These are phyloP conservation scores for Phalaenopsis hybrid DNA, from an alignment of 116 monocot genomes.

Conservation along the genomic window DNA sequence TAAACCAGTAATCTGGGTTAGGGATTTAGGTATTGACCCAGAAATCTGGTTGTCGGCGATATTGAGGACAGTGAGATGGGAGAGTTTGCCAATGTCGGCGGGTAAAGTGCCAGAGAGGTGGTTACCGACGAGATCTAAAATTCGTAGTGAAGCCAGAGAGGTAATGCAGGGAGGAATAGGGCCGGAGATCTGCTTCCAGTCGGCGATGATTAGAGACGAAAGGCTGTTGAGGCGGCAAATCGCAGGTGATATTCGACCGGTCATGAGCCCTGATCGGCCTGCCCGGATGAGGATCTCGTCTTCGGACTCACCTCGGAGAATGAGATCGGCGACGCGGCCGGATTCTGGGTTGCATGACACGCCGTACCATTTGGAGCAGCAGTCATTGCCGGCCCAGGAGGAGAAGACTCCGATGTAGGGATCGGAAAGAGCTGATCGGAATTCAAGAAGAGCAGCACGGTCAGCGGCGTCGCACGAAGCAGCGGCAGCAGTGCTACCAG, in stretches of 20 bases:
- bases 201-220: constrained; percentile 64
- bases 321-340: constrained; percentile 58
- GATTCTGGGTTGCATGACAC: constrained; percentile 68
- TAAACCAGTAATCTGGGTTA: constrained; percentile 35
- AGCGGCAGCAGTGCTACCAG: constrained; percentile 9
- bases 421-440: constrained; percentile 53
- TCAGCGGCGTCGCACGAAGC: constrained; percentile 42
- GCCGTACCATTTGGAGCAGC: constrained; percentile 78
- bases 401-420: constrained; percentile 63
- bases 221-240: constrained; percentile 65
- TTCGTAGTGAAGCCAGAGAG: constrained; percentile 48
- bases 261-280: constrained; percentile 47
- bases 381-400: constrained; percentile 67
- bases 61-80: constrained; percentile 57
- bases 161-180: constrained; percentile 66
- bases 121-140: constrained; percentile 76
- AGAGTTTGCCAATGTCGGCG: constrained; percentile 36
- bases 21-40: constrained; percentile 43
- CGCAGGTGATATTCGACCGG: constrained; percentile 47
- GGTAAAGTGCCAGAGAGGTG: constrained; percentile 59
- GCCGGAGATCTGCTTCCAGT: constrained; percentile 80
- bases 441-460: constrained; percentile 45
- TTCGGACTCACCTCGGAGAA: constrained; percentile 81
- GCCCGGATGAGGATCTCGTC: constrained; percentile 48
- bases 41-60: constrained; percentile 70